Evolutionary conservation across 768 basidiomycete species (phyloP), one percentile per base, ranked within the genome.

Genomic region (Cystofilobasidium ferigula): DNA sequence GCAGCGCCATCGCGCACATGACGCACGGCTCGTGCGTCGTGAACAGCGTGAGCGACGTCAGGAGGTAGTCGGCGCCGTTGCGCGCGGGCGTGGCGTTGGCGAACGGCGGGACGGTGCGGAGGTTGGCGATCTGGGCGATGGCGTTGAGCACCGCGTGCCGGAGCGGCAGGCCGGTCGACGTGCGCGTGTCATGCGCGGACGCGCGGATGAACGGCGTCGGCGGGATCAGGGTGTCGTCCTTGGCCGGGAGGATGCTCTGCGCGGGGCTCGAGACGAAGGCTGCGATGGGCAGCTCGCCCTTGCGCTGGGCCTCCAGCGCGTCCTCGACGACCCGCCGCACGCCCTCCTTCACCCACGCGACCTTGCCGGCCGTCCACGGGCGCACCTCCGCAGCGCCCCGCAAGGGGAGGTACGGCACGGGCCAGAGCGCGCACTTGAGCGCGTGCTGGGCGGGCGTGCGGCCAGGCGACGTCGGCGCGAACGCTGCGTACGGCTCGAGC

Each of bases 11-110:
- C 71, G 85, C 84, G 75, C 95, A 99, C 89, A 98, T 91, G 64
- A 99, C 82, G 71, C 95, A 99, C 0, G 95, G 95, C 71, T 99
- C 95, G 76, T 99, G 94, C 13, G 90, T 89, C 61, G 84, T 83
- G 78, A 98, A 98, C 30, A 97, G 79, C 1, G 85, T 84, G 22
- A 85, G 81, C 2, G 85, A 84, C 0, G 91, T 97, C 30, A 98
- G 80, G 51, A 97, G 85, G 76, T 99, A 99, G 72, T 87, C 86
- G 1, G 85, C 78, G 18, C 88, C 86, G 70, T 88, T 89, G n/a
- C 75, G 57, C 6, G 73, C 72, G 1, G 75, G 73, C 24, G 66
- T 57, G 9, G 72, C 69, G 20, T 71, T 69, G 30, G 71, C 69
- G 54, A 74, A 75, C 2, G 75, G 75, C 18, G 74, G 72, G 13